Evolutionary conservation across 768 basidiomycete species (phyloP), one percentile per base, ranked within the genome.

Genomic region (Amanita pseudoporphyria): DNA sequence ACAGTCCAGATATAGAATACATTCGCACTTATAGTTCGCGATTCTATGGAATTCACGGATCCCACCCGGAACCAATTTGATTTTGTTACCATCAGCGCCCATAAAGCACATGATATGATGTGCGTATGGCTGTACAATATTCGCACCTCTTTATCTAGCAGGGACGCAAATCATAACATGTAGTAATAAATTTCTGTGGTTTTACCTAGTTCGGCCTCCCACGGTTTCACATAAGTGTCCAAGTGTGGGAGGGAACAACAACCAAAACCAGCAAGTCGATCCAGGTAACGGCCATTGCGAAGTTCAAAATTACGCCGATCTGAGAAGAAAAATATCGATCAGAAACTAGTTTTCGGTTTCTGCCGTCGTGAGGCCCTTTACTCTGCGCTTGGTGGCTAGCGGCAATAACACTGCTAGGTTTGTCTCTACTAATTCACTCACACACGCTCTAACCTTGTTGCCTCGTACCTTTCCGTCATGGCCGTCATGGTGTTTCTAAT

Each of bases 41-140:
- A 84, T 78, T 37, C 77, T 70, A 37, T 76, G 71, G 5, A 78
- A 63, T 59, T 83, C 79, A 35, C 64, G 67, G 58, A 84, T 83
- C 3, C 80, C 77, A 21, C 81, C 78, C 32, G 78, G 79, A 39
- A 28, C 26, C 26, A 28, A 28, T 28, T 28, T 28, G 7, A n/a
- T n/a, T 28, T 28, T 7, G 26, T 28, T 28, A 28, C 26, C 3
- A 28, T 7, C 7, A 28, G 26, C 26, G 26, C 26, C 16, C 28
- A n/a, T 33, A 14, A 9, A 14, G 31, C 40, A 36, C 18, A 10
- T 9, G 28, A 26, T 7, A 37, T 30, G 19, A 64, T 70, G 49
- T 47, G 82, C 77, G 58, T 84, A 83, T 13, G 82, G 82, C 59
- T 85, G 84, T 0, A 77, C 77, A 52, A 84, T 80, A 56, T 84